phyloP scores from a whole-genome alignment of 2,329 filamentous ascomycete species.

The Graphiopsis chlorocephala region DNA sequence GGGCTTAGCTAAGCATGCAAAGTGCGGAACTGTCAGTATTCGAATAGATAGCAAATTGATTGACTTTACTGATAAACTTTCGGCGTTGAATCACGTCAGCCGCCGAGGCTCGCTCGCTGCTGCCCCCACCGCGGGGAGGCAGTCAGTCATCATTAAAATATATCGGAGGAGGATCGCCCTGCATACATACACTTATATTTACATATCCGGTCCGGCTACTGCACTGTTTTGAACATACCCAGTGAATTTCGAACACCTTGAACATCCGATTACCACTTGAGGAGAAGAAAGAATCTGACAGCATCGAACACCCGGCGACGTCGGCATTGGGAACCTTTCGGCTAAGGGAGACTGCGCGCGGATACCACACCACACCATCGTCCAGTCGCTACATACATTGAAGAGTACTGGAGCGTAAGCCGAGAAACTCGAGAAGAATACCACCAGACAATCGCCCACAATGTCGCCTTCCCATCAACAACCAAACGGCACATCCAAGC shows the following conservation, averaged over 20 bases:
- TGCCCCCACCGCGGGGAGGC: background rate
- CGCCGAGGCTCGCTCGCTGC: background rate
- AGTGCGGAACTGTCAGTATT: background rate
- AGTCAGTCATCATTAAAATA: slow-evolving; percentile 3
- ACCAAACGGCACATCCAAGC: slow-evolving; percentile 27
- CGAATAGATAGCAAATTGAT: background rate
- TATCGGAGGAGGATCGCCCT: background rate
- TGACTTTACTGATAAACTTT: background rate
- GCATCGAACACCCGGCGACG: background rate
- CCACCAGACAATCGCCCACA: background rate
- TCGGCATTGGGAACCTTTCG: background rate
- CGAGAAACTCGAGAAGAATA: background rate
- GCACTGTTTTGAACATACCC: background rate
- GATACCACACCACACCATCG: background rate
- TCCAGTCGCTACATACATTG: background rate
- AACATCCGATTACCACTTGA: background rate
- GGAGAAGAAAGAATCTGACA: background rate
- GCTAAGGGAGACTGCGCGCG: background rate
- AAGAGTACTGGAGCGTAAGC: background rate
- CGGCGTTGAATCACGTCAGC: slow-evolving; percentile 2
- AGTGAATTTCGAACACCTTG: background rate
- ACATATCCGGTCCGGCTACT: slow-evolving; percentile 3
- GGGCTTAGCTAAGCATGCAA: background rate
- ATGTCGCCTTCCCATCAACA: slow-evolving; percentile 5
- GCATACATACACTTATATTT: background rate